Evolutionary conservation across 345 rosid species (phyloP).

Genomic region (Physaria fendleri): DNA sequence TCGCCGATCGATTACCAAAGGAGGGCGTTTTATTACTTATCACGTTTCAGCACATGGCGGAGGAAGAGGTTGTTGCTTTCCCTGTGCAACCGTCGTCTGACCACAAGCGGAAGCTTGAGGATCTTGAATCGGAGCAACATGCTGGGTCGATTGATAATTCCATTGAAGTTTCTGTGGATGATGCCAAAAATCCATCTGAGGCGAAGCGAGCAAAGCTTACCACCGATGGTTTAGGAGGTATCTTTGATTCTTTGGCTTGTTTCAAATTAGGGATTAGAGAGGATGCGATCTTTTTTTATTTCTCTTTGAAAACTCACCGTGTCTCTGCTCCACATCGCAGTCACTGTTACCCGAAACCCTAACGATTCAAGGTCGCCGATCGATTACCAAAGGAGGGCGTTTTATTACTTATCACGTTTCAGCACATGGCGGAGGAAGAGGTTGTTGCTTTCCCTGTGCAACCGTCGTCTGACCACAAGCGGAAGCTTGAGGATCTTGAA

Average conservation of each 20-base stretch:
- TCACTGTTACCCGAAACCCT: constrained; percentile 13
- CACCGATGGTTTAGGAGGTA: too few species aligned
- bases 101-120: constrained; percentile 74
- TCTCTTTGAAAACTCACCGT: too few species aligned
- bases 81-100: constrained; percentile 41
- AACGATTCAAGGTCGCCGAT: constrained; percentile 13
- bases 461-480: constrained; percentile 58
- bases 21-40: not conserved
- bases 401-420: not conserved
- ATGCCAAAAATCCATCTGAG: too few species aligned
- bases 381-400: not conserved
- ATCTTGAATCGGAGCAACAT: constrained; percentile 33
- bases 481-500: constrained; percentile 63
- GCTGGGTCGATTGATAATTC: not conserved
- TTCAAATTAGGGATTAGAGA: too few species aligned
- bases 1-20: constrained; percentile 13
- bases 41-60: constrained; percentile 45
- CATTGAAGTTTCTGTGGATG: not conserved
- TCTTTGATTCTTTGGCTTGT: too few species aligned
- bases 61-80: constrained; percentile 41
- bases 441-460: constrained; percentile 26
- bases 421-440: constrained; percentile 68
- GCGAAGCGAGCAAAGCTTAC: too few species aligned
- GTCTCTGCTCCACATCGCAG: too few species aligned
- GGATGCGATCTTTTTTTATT: too few species aligned